Base-by-base conservation (phyloP, 2,329 filamentous ascomycete species). In the Cordyceps javanica region DNA sequence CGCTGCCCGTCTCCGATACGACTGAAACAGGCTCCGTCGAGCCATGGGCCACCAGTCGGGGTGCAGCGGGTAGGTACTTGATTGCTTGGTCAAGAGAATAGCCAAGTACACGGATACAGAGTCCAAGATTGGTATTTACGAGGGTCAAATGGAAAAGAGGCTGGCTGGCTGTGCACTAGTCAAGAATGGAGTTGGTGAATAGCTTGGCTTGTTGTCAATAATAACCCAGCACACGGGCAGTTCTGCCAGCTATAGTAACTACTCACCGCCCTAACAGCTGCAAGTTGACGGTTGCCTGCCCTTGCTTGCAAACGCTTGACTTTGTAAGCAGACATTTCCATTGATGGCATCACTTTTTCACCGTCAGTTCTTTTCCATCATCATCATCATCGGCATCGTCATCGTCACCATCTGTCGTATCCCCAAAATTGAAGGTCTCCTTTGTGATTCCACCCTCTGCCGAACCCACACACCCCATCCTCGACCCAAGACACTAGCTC, bases 401-500 rank as follows among this genome's bases (percentile, higher is more conserved):
- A 42, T 23, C 39, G 25, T 11, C 39, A 23, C 39, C 39, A 42
- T 25, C 39, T n/a, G 19, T 39, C 30, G 6, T 11, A 32, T 26
- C 30, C 3, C 42, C n/a, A n/a, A n/a, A n/a, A n/a, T n/a, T n/a
- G n/a, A n/a, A n/a, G n/a, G n/a, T n/a, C 14, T 53, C 26, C 11
- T 34, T 25, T 36, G 30, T 39, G 42, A 55, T 46, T 48, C 32
- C 53, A n/a, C 14, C 16, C n/a, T 46, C 30, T 34, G 41, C 21
- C 52, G 52, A 46, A 46, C 23, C 41, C 53, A 48, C 30, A 39
- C 34, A 34, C 16, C 26, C 48, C 32, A 39, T 52, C 55, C 49
- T 41, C 32, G 21, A 32, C 55, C 55, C 45, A 49, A n/a, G 41
- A 56, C 58, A 52, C 46, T 59, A 57, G 58, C 41, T 30, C 57